Conservation (phyloP, 2,329 filamentous ascomycete species). For the Neoascochyta sp. region DNA sequence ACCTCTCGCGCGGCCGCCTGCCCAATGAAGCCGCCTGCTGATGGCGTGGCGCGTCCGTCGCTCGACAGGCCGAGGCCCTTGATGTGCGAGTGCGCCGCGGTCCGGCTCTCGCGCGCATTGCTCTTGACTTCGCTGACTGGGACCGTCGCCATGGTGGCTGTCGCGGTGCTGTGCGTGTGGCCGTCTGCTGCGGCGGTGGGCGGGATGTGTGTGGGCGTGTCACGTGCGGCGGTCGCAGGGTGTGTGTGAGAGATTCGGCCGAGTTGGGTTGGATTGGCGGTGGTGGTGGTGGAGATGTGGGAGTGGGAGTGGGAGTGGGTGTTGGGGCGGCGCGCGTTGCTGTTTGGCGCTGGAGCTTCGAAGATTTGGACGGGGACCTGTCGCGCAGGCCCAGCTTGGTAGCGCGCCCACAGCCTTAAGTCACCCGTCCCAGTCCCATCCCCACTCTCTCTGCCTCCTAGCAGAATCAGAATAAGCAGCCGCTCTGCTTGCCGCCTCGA, state of each 20-base stretch:
- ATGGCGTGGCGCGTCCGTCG: conserved; percentile 80
- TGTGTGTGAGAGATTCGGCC: no score
- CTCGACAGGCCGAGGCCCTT: conserved; percentile 81
- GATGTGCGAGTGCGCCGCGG: conserved; percentile 96
- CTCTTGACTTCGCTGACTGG: conserved; percentile 79
- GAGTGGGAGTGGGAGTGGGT: background rate
- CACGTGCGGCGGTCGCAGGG: no score
- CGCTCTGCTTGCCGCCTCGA: no score
- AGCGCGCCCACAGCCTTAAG: background rate
- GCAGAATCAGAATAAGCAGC: no score
- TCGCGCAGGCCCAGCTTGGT: no score
- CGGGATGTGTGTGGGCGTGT: conserved; percentile 6
- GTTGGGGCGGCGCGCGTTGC: background rate
- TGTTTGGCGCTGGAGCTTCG: conserved; percentile 1
- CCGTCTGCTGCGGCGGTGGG: background rate
- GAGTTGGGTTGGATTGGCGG: no score
- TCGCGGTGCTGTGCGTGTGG: conserved; percentile 6
- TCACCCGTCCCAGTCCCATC: conserved; percentile 3
- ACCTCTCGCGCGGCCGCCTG: conserved; percentile 87
- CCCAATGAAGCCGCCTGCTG: conserved; percentile 74
- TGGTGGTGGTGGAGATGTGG: background rate
- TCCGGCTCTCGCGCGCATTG: conserved; percentile 89
- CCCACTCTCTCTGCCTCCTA: no score
- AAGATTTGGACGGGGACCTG: no score
- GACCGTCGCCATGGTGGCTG: conserved; percentile 35